These are phyloP conservation scores for Penicillium sp. DNA, from an alignment of 2,329 filamentous ascomycete species.

Conservation along the genomic window DNA sequence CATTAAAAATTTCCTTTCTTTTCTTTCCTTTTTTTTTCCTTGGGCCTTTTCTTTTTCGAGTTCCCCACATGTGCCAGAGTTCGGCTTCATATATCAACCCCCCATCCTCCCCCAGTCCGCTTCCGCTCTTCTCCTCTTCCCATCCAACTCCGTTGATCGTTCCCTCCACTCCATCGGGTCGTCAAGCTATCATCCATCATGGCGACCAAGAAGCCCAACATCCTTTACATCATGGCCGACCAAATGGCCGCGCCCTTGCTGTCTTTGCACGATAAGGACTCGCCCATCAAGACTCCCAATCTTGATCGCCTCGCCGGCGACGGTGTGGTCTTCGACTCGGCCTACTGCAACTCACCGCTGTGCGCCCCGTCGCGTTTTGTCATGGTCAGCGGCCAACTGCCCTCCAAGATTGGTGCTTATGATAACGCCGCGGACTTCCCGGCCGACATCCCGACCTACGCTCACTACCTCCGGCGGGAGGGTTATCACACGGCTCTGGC, in stretches of 20 bases:
- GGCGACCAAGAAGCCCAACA: conserved; percentile 62
- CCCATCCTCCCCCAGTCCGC: conserved; percentile 5
- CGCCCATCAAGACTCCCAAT: conserved; percentile 88
- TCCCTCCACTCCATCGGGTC: neutral
- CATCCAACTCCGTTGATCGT: neutral
- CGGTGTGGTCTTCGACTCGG: conserved; percentile 87
- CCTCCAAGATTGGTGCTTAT: conserved; percentile 86
- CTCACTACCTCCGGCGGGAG: conserved; percentile 79
- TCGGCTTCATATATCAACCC: conserved; percentile 19
- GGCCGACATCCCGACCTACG: conserved; percentile 84
- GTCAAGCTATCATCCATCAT: conserved; percentile 23
- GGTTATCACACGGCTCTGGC: conserved; percentile 89
- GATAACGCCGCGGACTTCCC: conserved; percentile 85
- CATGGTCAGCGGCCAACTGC: conserved; percentile 88
- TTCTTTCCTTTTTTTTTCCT: conserved; percentile 3
- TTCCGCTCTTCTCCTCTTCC: conserved; percentile 7
- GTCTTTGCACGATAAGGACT: conserved; percentile 85
- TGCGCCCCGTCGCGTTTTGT: conserved; percentile 92
- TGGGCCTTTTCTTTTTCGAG: conserved; percentile 2
- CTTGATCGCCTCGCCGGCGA: conserved; percentile 76
- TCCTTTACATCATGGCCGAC: conserved; percentile 95
- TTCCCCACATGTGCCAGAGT: conserved; percentile 19
- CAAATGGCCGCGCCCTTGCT: conserved; percentile 87
- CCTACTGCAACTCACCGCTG: conserved; percentile 89
- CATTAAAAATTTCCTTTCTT: conserved; percentile 1